phyloP scores from a whole-genome alignment of 148 eudicot species.

The Silene latifolia region DNA sequence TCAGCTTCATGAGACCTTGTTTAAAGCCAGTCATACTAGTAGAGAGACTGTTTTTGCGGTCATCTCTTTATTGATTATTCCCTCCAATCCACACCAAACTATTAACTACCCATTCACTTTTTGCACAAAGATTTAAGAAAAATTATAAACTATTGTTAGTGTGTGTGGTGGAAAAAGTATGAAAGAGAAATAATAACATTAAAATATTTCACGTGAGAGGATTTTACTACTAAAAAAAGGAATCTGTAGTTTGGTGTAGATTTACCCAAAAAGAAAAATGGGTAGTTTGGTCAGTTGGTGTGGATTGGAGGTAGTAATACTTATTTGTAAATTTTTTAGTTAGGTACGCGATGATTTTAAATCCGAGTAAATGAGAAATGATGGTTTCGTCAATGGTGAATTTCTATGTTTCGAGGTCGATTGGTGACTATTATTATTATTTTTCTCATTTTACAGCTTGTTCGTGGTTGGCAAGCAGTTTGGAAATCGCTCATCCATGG shows the following conservation, averaged over 20 bases:
- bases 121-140: too few species aligned
- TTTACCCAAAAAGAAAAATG: too few species aligned
- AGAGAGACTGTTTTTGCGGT: not conserved
- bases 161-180: too few species aligned
- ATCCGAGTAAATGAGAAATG: not conserved
- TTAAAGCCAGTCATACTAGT: slow-evolving; percentile 1
- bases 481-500: slow-evolving; percentile 77
- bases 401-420: not conserved
- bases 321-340: not conserved
- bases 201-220: too few species aligned
- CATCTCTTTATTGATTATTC: not conserved
- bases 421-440: slow-evolving; percentile 12
- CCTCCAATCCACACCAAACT: too few species aligned
- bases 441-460: slow-evolving; percentile 43
- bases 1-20: slow-evolving; percentile 4
- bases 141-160: too few species aligned
- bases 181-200: too few species aligned
- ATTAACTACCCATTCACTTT: too few species aligned
- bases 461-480: slow-evolving; percentile 66
- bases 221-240: too few species aligned
- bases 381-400: not conserved
- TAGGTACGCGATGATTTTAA: not conserved
- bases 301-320: not conserved
- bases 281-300: too few species aligned
- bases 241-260: too few species aligned